Evolutionary conservation across 345 rosid species (phyloP).

Genomic region (Eucalyptus lansdowneana): DNA sequence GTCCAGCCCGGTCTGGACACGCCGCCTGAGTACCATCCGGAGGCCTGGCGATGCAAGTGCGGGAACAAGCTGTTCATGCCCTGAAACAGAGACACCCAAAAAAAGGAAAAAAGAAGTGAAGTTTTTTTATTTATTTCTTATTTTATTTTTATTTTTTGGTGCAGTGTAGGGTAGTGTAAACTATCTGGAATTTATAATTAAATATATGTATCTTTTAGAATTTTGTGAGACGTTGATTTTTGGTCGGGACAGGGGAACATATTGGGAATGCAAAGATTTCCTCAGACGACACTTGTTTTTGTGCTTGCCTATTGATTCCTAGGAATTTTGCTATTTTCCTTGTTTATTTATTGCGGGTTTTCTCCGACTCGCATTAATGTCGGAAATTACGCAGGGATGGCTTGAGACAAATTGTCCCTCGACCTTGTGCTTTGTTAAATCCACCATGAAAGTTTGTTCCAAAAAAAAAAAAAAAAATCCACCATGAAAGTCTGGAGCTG

Average conservation of each 20-base stretch:
- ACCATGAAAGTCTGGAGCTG: neutral
- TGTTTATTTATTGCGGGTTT: neutral
- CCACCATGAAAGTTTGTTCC: too few relatives aligned
- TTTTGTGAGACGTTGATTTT: neutral
- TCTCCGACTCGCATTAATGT: neutral
- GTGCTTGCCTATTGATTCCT: neutral
- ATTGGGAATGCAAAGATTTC: neutral
- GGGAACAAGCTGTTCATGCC: slow-evolving; percentile 77
- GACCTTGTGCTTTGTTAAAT: neutral
- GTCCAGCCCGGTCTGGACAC: slow-evolving; percentile 57
- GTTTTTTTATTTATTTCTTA: neutral
- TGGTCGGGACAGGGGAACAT: neutral
- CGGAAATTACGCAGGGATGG: neutral
- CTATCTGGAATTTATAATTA: neutral
- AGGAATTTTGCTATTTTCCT: neutral
- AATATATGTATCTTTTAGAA: neutral
- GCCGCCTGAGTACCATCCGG: slow-evolving; percentile 90
- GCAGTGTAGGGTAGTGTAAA: neutral
- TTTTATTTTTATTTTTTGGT: neutral
- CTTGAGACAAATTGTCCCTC: neutral
- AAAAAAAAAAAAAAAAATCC: too few relatives aligned
- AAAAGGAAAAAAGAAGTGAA: neutral
- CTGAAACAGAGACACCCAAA: neutral
- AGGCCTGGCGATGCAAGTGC: slow-evolving; percentile 99
- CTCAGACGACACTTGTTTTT: neutral